phyloP scores from a whole-genome alignment of 495 filamentous ascomycete species.

The Trichoderma virens region DNA sequence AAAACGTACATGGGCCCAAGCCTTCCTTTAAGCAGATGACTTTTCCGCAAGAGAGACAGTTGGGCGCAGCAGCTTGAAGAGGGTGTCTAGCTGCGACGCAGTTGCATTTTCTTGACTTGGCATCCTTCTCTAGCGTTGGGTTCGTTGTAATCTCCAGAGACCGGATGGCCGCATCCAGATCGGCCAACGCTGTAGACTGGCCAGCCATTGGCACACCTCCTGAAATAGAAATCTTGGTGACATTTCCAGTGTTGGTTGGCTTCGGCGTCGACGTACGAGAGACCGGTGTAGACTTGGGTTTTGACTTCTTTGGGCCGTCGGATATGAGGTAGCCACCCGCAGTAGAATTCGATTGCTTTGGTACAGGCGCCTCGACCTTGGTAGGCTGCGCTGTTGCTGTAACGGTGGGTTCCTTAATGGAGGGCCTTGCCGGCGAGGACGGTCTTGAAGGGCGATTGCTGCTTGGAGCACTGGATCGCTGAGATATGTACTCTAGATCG shows the following conservation, averaged over 20 bases:
- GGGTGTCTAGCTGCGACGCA: constrained; percentile 84
- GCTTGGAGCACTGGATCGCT: constrained; percentile 26
- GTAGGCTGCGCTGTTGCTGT: constrained; percentile 36
- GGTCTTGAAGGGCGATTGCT: constrained; percentile 27
- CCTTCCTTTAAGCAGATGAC: constrained; percentile 96
- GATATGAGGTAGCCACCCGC: constrained; percentile 65
- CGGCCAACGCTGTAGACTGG: constrained; percentile 63
- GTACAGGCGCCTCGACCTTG: neutral
- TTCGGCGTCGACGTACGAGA: constrained; percentile 46
- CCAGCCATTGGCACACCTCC: constrained; percentile 73
- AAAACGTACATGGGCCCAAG: constrained; percentile 91
- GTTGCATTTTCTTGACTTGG: constrained; percentile 59
- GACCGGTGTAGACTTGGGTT: constrained; percentile 47
- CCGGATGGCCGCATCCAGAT: constrained; percentile 88
- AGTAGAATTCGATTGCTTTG: neutral
- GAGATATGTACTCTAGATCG: constrained; percentile 31
- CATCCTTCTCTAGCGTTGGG: constrained; percentile 49
- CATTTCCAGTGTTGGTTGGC: constrained; percentile 15
- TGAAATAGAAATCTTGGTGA: constrained; percentile 55
- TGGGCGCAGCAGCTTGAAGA: constrained; percentile 76
- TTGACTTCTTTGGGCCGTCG: constrained; percentile 55
- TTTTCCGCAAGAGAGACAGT: constrained; percentile 89
- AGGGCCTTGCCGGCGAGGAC: constrained; percentile 30
- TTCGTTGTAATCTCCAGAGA: constrained; percentile 84
- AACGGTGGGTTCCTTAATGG: constrained; percentile 26